Conservation (phyloP, 108 stramenopile genomes). For the Skeletonema potamos region DNA sequence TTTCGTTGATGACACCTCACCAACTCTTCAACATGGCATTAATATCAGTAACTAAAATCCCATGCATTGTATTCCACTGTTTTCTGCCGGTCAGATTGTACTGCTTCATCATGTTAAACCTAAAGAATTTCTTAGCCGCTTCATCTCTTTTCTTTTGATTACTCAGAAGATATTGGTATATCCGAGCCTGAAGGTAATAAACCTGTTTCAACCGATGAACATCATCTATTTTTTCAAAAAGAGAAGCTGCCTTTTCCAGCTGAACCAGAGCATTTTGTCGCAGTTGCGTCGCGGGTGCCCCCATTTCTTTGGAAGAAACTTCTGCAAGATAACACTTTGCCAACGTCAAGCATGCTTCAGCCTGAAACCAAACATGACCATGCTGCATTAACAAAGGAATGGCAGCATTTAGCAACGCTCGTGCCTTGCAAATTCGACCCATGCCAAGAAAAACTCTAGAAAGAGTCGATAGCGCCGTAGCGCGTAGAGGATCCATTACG, state of each 20-base stretch:
- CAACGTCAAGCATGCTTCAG: slow-evolving; percentile 74
- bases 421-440: slow-evolving; percentile 52
- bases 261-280: slow-evolving; percentile 28
- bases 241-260: slow-evolving; percentile 32
- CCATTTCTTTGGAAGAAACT: slow-evolving; percentile 15
- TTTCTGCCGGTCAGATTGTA: background rate
- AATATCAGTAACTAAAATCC: background rate
- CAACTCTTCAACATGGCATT: background rate
- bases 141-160: slow-evolving; percentile 25
- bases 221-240: slow-evolving; percentile 64
- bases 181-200: slow-evolving; percentile 65
- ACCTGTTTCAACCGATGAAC: slow-evolving; percentile 50
- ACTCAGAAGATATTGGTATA: slow-evolving; percentile 36
- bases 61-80: background rate
- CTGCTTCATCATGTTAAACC: slow-evolving; percentile 8
- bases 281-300: background rate
- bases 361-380: slow-evolving; percentile 66
- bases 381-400: slow-evolving; percentile 67
- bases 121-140: slow-evolving; percentile 24
- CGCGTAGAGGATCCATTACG: slow-evolving; percentile 77
- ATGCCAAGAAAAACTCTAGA: slow-evolving; percentile 60
- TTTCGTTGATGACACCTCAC: too few species aligned
- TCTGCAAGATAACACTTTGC: slow-evolving; percentile 68
- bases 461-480: slow-evolving; percentile 61
- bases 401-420: slow-evolving; percentile 59